Evolutionary conservation across 1,284 basidiomycete genomes (phyloP).

Genomic region (Trichosporon ovoides): DNA sequence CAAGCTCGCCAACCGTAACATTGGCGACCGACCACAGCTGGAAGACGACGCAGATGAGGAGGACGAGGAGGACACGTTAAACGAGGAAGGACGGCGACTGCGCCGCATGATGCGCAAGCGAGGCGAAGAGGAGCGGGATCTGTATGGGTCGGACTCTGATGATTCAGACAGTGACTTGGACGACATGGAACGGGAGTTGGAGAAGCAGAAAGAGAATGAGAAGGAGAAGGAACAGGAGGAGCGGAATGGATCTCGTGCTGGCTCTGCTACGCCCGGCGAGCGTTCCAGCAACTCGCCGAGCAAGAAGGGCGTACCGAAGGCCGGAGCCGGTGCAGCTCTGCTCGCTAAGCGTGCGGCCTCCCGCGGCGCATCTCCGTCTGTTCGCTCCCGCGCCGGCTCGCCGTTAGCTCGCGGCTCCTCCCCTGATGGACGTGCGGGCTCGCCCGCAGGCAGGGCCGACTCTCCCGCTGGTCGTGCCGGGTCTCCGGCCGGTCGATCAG

Average conservation of each 20-base stretch:
- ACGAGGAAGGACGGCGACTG: constrained; percentile 35
- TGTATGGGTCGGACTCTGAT: constrained; percentile 17
- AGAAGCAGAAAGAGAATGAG: constrained; percentile 26
- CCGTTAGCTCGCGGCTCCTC: constrained; percentile 23
- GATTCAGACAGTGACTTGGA: constrained; percentile 21
- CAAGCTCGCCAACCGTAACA: constrained; percentile 39
- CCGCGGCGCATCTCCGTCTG: constrained; percentile 28
- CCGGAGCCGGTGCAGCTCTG: constrained; percentile 28
- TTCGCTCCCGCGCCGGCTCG: constrained; percentile 20
- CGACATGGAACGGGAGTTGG: constrained; percentile 25
- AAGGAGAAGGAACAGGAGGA: constrained; percentile 29
- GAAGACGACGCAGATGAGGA: constrained; percentile 28
- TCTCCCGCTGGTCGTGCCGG: constrained; percentile 23
- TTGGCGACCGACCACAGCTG: constrained; percentile 42
- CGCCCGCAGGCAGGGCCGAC: constrained; percentile 12
- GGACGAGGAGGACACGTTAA: constrained; percentile 30
- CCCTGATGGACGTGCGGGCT: constrained; percentile 16
- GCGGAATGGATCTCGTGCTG: constrained; percentile 11
- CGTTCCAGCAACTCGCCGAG: neutral
- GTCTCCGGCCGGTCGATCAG: constrained; percentile 4
- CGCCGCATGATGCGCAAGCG: constrained; percentile 37
- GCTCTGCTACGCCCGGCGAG: constrained; percentile 5
- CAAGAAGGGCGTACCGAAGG: neutral
- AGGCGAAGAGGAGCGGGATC: constrained; percentile 15
- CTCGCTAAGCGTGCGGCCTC: constrained; percentile 40